Evolutionary conservation across 805 yeast genomes (phyloP).

Genomic region (Yamadazyma phyllophila): DNA sequence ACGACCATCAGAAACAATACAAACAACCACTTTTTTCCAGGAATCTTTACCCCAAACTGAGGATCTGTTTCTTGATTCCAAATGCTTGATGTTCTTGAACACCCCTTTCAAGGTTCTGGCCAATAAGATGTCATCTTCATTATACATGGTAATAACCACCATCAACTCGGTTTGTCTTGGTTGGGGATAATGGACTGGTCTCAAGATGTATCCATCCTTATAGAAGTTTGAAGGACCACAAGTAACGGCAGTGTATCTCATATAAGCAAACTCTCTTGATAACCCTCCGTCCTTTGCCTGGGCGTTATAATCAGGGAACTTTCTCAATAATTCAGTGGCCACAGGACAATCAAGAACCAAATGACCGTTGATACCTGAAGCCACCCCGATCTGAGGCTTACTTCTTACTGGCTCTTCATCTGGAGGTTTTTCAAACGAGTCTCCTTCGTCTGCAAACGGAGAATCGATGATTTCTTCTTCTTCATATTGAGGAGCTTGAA

Average conservation of each 20-base stretch:
- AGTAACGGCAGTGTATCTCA: conserved; percentile 64
- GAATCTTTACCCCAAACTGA: conserved; percentile 50
- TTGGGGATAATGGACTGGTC: conserved; percentile 53
- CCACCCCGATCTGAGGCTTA: conserved; percentile 33
- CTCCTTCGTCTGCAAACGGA: conserved; percentile 30
- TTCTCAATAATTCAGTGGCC: conserved; percentile 41
- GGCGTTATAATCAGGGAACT: conserved; percentile 39
- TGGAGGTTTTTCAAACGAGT: conserved; percentile 29
- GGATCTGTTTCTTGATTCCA: conserved; percentile 45
- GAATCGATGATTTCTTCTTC: conserved; percentile 13
- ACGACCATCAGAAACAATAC: conserved; percentile 63
- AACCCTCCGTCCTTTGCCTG: conserved; percentile 38
- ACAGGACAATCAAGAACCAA: conserved; percentile 48
- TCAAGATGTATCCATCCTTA: conserved; percentile 52
- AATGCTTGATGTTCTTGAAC: conserved; percentile 61
- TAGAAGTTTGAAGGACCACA: conserved; percentile 67
- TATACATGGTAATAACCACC: conserved; percentile 64
- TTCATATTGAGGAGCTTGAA: conserved; percentile 18
- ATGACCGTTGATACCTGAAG: conserved; percentile 42
- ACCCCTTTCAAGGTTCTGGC: conserved; percentile 64
- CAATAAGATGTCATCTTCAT: conserved; percentile 61
- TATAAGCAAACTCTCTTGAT: conserved; percentile 55
- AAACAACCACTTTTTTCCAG: conserved; percentile 63
- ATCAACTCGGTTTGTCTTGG: conserved; percentile 59
- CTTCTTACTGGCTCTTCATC: conserved; percentile 31